Base-by-base conservation (phyloP, 345 rosid species). In the Camelina hispida region DNA sequence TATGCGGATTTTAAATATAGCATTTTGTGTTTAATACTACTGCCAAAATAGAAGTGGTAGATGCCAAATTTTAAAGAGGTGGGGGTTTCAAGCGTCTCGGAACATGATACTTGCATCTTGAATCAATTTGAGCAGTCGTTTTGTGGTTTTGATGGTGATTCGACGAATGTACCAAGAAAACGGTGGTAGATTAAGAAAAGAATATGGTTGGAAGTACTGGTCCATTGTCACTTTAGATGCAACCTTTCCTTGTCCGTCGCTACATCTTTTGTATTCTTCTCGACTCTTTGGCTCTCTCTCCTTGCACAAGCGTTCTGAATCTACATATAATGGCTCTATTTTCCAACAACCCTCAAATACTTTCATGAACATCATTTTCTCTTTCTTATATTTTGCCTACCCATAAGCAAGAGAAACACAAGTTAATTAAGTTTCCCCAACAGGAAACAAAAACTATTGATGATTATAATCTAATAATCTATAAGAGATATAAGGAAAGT, bases 141-240 rank as follows among this genome's bases (percentile, higher is more conserved):
- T 32, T 5, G 35, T 32, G 35, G 35, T 32, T 32, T 32, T 88
- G 65, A 83, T n/a, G 4, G 93, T 89, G 42, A 83, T 88, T 74
- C 87, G 87, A 62, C 88, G 81, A 4, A 91, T 83, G 69, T 84
- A 84, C 97, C 96, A 91, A 22, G 97, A 91, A 64, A 88, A 71
- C 5, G 91, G 96, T 3, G 97, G 96, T 0, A 95, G 87, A 4
- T 93, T 89, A 48, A 85, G 68, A 30, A 85, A 44, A 43, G 15
- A 0, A 48, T 87, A 77, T 3, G 92, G 96, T 72, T 91, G 86
- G 77, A 88, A 80, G 61, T 83, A 75, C 64, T 91, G 97, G 40
- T 88, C 85, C 85, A 92, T 79, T 75, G 80, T 87, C 79, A 83
- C 88, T 12, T 55, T 86, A 3, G 93, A 89, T 25, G 83, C 96